Conservation (phyloP, 495 filamentous ascomycete genomes). For the Neurospora pannonica region DNA sequence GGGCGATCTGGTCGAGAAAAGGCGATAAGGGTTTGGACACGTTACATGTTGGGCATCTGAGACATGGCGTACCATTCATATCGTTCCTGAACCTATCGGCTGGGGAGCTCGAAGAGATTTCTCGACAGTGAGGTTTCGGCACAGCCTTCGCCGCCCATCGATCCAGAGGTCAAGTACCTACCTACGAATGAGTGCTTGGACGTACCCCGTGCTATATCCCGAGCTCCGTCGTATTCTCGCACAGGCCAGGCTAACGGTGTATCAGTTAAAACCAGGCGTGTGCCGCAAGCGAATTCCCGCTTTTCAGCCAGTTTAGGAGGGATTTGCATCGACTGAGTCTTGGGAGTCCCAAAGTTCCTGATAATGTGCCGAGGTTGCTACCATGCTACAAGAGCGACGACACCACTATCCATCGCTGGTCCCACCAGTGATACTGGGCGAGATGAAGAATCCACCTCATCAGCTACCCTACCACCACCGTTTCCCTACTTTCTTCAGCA, state of each 20-base stretch:
- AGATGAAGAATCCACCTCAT: background rate
- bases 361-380: background rate
- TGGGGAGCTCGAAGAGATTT: background rate
- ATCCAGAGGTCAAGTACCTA: background rate
- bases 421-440: background rate
- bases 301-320: background rate
- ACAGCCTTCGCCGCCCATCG: background rate
- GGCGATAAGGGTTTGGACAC: background rate
- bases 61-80: background rate
- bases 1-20: background rate
- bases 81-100: background rate
- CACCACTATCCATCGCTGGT: background rate
- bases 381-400: background rate
- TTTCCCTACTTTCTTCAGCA: background rate
- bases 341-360: background rate
- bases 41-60: background rate
- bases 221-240: background rate
- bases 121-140: background rate
- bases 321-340: background rate
- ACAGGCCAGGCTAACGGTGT: background rate
- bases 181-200: background rate
- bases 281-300: background rate
- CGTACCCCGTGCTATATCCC: background rate
- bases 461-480: background rate
- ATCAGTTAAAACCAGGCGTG: background rate